Percentiles rank a stretch among this genome's conserved stretches.
These are phyloP conservation scores for Aegilops tauschii DNA, from an alignment of 176 grass and related monocot genomes.

Conservation along the genomic window DNA sequence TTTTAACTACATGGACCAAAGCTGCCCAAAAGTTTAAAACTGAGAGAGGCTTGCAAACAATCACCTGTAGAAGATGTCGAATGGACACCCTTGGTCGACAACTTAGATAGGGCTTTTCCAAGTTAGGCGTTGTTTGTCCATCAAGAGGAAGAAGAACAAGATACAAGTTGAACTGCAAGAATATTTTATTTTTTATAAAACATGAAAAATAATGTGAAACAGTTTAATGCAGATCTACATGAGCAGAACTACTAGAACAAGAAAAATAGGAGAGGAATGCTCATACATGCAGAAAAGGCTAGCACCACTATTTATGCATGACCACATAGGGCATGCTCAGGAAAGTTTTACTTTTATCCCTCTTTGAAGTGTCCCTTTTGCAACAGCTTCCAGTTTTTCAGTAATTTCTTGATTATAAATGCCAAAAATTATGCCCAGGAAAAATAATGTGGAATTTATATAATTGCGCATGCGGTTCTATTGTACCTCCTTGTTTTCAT, in stretches of 20 bases:
- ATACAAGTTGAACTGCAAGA: conserved; percentile 53
- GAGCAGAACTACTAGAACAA: conserved; percentile 8
- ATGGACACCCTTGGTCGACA: conserved; percentile 55
- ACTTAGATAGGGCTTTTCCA: conserved; percentile 70
- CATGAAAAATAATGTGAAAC: conserved; percentile 14
- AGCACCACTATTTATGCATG: background rate
- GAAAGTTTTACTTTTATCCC: background rate
- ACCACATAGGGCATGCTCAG: background rate
- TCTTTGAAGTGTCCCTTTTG: background rate
- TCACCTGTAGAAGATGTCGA: conserved; percentile 58
- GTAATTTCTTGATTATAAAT: background rate
- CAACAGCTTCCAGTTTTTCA: conserved; percentile 19
- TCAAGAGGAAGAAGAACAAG: conserved; percentile 59
- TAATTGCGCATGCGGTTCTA: background rate
- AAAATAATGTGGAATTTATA: conserved; percentile 10
- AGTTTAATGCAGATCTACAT: background rate
- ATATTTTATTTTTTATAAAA: background rate
- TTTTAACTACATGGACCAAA: background rate
- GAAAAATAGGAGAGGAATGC: background rate
- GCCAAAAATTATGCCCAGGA: background rate
- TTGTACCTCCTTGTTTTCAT: conserved; percentile 66
- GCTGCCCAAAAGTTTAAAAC: background rate
- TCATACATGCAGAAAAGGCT: background rate
- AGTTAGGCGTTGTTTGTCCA: conserved; percentile 39
- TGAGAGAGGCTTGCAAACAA: conserved; percentile 14